Percentiles rank a stretch among this genome's conserved stretches.
phyloP scores from a whole-genome alignment of 768 basidiomycete species.

The Serendipita sp. region DNA sequence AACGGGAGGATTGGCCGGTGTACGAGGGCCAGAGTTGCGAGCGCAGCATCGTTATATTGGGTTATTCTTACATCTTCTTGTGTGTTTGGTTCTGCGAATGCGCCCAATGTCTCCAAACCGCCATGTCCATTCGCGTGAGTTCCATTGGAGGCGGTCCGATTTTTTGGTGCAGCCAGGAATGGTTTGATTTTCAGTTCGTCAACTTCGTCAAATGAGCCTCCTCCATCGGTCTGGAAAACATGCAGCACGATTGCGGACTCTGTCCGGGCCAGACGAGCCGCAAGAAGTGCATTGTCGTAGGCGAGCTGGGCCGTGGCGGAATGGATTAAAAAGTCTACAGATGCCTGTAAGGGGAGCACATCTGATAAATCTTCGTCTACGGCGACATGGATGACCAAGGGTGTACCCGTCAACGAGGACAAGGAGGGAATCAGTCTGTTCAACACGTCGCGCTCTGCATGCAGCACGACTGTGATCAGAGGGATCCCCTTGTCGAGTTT shows the following conservation, averaged over 20 bases:
- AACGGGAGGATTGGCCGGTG: conserved; percentile 48
- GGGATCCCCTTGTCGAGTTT: conserved; percentile 24
- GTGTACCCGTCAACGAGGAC: conserved; percentile 44
- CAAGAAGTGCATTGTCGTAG: conserved; percentile 79
- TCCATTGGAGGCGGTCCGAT: background rate
- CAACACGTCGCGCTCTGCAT: conserved; percentile 34
- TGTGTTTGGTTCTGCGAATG: background rate
- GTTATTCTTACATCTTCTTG: background rate
- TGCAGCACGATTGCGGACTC: conserved; percentile 73
- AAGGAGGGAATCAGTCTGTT: conserved; percentile 53
- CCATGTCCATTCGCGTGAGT: conserved; percentile 15
- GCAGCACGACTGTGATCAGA: conserved; percentile 47
- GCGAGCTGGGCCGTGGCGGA: conserved; percentile 66
- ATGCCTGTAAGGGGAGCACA: conserved; percentile 59
- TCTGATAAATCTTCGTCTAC: conserved; percentile 52
- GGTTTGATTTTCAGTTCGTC: conserved; percentile 41
- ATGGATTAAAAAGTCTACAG: conserved; percentile 67
- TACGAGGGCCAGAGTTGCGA: conserved; percentile 46
- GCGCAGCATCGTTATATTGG: conserved; percentile 47
- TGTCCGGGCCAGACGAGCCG: conserved; percentile 57
- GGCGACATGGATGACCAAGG: conserved; percentile 60
- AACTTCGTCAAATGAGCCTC: conserved; percentile 33
- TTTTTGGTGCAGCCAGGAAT: conserved; percentile 36
- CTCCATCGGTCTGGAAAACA: conserved; percentile 43
- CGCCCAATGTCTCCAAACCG: conserved; percentile 8